phyloP scores from a whole-genome alignment of 2,329 filamentous ascomycete species.

The Tolypocladium capitatum region DNA sequence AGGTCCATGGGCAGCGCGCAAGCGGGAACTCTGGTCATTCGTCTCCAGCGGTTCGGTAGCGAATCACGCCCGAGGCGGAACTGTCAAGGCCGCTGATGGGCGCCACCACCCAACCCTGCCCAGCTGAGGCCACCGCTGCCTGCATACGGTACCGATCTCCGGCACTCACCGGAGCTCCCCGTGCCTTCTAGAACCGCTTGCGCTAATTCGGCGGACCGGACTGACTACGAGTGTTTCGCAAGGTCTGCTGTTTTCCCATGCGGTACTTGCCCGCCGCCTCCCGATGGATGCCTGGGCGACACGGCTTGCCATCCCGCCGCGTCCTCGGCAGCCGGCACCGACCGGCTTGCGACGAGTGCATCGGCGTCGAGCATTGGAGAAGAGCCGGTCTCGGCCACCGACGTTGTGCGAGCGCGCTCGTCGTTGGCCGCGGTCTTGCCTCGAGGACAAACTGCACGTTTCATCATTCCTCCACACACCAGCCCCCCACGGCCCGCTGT shows the following conservation, averaged over 20 bases:
- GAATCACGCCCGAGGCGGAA: conserved; percentile 11
- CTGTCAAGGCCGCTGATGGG: conserved; percentile 2
- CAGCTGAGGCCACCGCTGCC: conserved; percentile 12
- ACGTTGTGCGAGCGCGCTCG: neutral
- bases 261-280: neutral
- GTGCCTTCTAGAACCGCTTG: conserved; percentile 12
- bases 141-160: too few species aligned
- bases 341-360: neutral
- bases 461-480: neutral
- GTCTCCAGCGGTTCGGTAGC: conserved; percentile 18
- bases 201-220: too few species aligned
- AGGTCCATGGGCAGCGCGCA: neutral
- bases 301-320: neutral
- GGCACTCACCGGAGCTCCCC: neutral
- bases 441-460: neutral
- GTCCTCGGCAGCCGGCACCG: neutral
- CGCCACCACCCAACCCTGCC: conserved; percentile 19
- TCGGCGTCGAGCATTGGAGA: neutral
- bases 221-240: too few species aligned
- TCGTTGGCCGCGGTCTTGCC: neutral
- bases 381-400: neutral
- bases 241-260: too few species aligned
- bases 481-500: neutral
- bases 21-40: neutral
- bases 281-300: neutral